These are phyloP conservation scores for Emmonsia crescens DNA, from an alignment of 2,329 filamentous ascomycete genomes.

Conservation along the genomic window DNA sequence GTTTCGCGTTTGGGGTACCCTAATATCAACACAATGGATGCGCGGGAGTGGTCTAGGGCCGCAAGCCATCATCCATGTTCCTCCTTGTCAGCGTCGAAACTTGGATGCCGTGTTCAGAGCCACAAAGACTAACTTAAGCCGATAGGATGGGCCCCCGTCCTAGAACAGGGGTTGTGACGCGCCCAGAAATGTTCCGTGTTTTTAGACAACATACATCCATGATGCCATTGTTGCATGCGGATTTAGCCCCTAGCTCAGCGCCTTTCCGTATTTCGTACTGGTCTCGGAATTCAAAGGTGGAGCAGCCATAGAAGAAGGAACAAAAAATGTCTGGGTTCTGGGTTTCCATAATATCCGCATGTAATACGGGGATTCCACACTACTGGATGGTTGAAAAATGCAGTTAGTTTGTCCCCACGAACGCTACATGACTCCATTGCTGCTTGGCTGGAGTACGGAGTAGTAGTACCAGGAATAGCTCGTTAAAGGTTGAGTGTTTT, in stretches of 20 bases:
- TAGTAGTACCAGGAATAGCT: not conserved
- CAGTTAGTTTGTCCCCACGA: not conserved
- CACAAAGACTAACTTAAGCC: not conserved
- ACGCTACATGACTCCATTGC: not conserved
- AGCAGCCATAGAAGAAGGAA: not conserved
- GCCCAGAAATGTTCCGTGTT: slow-evolving; percentile 2
- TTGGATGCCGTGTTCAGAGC: not conserved
- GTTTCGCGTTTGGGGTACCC: not conserved
- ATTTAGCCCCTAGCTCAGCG: not conserved
- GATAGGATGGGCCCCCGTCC: not conserved
- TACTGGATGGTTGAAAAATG: not conserved
- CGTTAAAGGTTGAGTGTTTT: not conserved
- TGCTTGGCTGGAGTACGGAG: not conserved
- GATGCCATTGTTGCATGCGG: slow-evolving; percentile 2
- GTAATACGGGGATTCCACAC: slow-evolving; percentile 1
- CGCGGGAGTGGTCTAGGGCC: not conserved
- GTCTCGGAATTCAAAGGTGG: slow-evolving; percentile 4
- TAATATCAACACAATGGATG: not conserved
- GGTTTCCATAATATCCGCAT: not conserved
- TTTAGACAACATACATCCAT: slow-evolving; percentile 2
- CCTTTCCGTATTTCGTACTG: not conserved
- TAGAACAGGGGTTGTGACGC: slow-evolving; percentile 1
- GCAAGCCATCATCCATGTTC: not conserved
- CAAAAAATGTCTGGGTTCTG: not conserved
- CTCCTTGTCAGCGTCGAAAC: not conserved